phyloP scores from a whole-genome alignment of 78 protist genomes.

The Parvularia atlantis region DNA sequence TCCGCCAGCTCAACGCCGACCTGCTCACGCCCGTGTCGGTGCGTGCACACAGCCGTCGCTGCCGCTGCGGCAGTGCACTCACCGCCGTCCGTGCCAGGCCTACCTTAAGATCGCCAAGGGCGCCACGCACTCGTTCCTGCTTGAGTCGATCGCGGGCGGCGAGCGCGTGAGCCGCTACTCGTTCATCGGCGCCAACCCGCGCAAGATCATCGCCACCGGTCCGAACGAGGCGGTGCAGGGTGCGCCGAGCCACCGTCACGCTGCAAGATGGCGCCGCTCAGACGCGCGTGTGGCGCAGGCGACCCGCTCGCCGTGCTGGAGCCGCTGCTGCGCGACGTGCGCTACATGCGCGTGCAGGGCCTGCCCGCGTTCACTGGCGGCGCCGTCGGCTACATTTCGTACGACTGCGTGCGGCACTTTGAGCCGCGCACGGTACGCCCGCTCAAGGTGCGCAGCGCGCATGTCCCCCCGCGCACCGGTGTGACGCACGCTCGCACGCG shows the following conservation, averaged over 20 bases:
- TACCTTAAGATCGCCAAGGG: conserved; percentile 12
- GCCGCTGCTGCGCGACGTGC: background rate
- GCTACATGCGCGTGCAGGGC: background rate
- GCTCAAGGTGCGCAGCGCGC: too few species aligned
- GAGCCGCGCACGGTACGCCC: conserved; percentile 22
- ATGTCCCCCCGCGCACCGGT: too few species aligned
- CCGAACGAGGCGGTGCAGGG: too few species aligned
- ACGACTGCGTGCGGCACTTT: conserved; percentile 30
- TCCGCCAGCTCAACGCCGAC: background rate
- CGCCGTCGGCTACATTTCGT: conserved; percentile 30
- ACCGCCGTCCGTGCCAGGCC: too few species aligned
- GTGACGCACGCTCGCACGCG: too few species aligned
- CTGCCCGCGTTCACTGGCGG: conserved; percentile 33
- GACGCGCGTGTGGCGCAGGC: too few species aligned
- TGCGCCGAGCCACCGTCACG: too few species aligned
- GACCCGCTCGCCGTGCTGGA: conserved; percentile 16
- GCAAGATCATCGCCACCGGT: background rate
- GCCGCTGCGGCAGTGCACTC: too few species aligned
- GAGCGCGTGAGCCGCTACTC: conserved; percentile 27
- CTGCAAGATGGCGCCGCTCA: too few species aligned
- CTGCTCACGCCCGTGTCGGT: conserved; percentile 27
- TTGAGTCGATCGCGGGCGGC: conserved; percentile 28
- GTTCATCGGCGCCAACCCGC: conserved; percentile 23
- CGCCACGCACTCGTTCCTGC: conserved; percentile 12
- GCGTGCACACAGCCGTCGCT: too few species aligned